Evolutionary conservation across 371 early-diverging fungal species (phyloP), one percentile per base, ranked within the genome.

Genomic region (Gilbertella persicaria): DNA sequence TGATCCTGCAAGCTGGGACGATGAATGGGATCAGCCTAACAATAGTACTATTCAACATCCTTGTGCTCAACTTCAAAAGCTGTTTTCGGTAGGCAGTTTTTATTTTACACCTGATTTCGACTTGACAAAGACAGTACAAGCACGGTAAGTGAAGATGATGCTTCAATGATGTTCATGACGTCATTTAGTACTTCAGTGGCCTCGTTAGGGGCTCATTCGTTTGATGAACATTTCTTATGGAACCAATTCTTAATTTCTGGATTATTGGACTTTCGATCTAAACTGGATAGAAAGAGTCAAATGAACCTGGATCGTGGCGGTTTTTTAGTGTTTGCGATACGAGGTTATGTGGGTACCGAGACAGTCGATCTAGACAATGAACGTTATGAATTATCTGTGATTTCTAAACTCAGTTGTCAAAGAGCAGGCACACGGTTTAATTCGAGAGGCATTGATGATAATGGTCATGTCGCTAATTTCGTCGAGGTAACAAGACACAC

Each of bases 381-480:
- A 28, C 66, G 55, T 28, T 70, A 67, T 9, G 81, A 82, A 19
- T 53, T 95, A 25, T 84, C 88, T 2, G 71, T 99, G 21, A 86
- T 99, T 33, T 97, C 97, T 19, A 83, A 99, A 52, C 77, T 98
- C 53, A 92, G 95, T 60, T 93, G 93, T 64, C 87, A 91, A 66
- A 85, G 98, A 45, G 94, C 96, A n/a, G 95, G 95, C 2, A 95
- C 98, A 28, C 86, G 99, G 45, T 99, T 91, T 67, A 90, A 92
- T 64, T 87, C 96, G 0, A 84, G 99, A 49, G 99, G 99, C 7
- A 86, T 97, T 21, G 94, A 99, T 64, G 96, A 97, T 58, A 87
- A 90, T 57, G 99, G 99, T 17, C 81, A 96, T 69, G 96, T 94
- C 7, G 95, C 99, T 14, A 99, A 99, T 71, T 96, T 92, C 73